Conservation (phyloP, 2,329 filamentous ascomycete species). For the Dactylonectria estremocensis region DNA sequence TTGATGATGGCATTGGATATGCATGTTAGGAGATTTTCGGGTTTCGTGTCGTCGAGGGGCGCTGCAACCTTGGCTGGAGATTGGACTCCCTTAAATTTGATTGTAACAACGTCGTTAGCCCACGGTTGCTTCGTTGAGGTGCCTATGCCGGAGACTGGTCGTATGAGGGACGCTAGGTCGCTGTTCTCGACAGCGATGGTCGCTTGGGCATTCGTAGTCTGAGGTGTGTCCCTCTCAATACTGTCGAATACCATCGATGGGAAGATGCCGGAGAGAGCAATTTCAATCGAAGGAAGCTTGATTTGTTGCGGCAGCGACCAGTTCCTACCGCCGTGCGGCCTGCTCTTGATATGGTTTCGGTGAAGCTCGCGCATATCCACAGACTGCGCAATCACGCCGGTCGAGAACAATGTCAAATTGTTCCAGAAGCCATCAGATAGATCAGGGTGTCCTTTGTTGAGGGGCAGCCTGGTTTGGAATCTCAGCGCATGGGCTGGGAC, state of each 20-base stretch:
- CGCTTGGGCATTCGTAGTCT: conserved; percentile 19
- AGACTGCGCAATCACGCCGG: conserved; percentile 67
- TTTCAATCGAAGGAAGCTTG: conserved; percentile 63
- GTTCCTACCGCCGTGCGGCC: conserved; percentile 53
- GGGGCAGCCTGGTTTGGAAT: conserved; percentile 59
- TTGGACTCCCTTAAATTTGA: conserved; percentile 69
- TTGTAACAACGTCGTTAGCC: conserved; percentile 72
- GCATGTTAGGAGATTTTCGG: conserved; percentile 52
- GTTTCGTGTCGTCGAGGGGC: conserved; percentile 21
- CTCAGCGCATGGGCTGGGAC: conserved; percentile 45
- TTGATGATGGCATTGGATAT: conserved; percentile 69
- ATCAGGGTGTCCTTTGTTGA: conserved; percentile 61
- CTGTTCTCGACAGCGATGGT: conserved; percentile 27
- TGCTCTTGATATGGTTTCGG: conserved; percentile 59
- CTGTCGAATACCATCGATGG: conserved; percentile 53
- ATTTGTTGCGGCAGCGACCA: conserved; percentile 60
- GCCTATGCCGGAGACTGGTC: conserved; percentile 34
- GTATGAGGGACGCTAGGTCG: conserved; percentile 45
- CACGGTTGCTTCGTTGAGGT: conserved; percentile 59
- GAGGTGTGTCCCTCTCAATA: conserved; percentile 36
- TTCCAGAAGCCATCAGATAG: conserved; percentile 67
- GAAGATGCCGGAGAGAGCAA: conserved; percentile 65
- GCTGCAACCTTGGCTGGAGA: conserved; percentile 35
- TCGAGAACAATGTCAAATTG: conserved; percentile 65
- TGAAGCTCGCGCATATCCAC: conserved; percentile 66